Evolutionary conservation across 2,329 filamentous ascomycete genomes (phyloP).

Genomic region (Furcasterigmium furcatum): DNA sequence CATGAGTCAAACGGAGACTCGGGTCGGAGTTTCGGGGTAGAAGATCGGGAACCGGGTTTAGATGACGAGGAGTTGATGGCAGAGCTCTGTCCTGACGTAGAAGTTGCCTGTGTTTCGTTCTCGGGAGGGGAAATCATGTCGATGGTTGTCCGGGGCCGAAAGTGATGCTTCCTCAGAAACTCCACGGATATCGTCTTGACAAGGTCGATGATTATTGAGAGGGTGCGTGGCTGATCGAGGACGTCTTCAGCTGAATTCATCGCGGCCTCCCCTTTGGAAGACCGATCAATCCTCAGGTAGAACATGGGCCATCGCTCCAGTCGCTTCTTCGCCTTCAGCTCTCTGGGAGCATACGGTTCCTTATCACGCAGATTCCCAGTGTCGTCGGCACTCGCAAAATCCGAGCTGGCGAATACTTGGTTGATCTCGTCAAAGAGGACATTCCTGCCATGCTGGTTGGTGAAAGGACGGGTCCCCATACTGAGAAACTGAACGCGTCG

Average conservation of each 20-base stretch:
- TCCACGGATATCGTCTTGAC: slow-evolving; percentile 66
- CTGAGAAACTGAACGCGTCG: slow-evolving; percentile 79
- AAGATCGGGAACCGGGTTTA: background rate
- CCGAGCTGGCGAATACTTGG: slow-evolving; percentile 69
- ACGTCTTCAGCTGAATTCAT: slow-evolving; percentile 19
- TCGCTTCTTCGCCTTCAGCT: slow-evolving; percentile 55
- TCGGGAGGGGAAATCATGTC: too few relatives aligned
- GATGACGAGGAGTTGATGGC: background rate
- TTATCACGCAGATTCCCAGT: slow-evolving; percentile 29
- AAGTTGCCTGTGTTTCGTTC: too few relatives aligned
- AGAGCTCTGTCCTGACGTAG: background rate
- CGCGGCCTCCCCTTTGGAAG: slow-evolving; percentile 16
- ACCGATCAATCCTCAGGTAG: slow-evolving; percentile 60
- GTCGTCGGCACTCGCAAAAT: slow-evolving; percentile 64
- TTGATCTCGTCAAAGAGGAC: slow-evolving; percentile 78
- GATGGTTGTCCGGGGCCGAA: slow-evolving; percentile 50
- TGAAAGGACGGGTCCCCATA: slow-evolving; percentile 67
- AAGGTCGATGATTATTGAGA: slow-evolving; percentile 58
- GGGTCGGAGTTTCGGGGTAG: slow-evolving; percentile 5
- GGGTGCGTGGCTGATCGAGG: slow-evolving; percentile 40
- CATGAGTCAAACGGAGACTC: slow-evolving; percentile 32
- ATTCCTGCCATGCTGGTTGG: slow-evolving; percentile 52
- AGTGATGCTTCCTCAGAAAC: slow-evolving; percentile 72
- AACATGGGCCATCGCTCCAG: slow-evolving; percentile 90
- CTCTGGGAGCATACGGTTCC: slow-evolving; percentile 42